Base-by-base conservation (phyloP, 1,284 basidiomycete genomes). In the Austropuccinia psidii region DNA sequence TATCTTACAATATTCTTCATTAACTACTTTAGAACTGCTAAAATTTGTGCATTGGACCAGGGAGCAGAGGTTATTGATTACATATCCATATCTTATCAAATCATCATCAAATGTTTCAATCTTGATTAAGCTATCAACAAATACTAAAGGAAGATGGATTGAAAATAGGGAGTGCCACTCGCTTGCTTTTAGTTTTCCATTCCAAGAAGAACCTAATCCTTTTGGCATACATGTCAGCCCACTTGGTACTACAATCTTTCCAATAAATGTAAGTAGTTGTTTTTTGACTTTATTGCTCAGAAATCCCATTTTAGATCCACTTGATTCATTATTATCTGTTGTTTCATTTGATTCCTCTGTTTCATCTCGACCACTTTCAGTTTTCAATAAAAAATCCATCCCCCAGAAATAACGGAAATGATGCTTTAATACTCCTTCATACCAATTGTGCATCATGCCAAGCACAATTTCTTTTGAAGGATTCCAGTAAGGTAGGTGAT, bases 1-100 rank as follows among this genome's bases (percentile, higher is more conserved):
- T 17, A 39, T 33, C 27, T 24, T 50, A 21, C 50, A 49, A 29
- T 66, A 24, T 33, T 76, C 33, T n/a, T 37, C 64, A 19, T 11
- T 64, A 21, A 75, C 43, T 33, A 66, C 39, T 11, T 45, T 67
- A 24, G 50, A 58, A 37, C 39, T 41, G 27, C 66, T 61, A 41
- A 60, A 37, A 13, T 74, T 70, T 33, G 75, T 76, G 57, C 73
- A 75, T 29, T 62, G 35, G 4, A 76, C 66, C 35, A 75, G 57
- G 37, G 58, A 49, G 49, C 74, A 75, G 29, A 73, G 54, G 33
- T 75, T 76, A 17, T 49, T 17, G n/a, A n/a, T n/a, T n/a, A n/a
- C n/a, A n/a, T n/a, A n/a, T n/a, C n/a, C n/a, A n/a, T n/a, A n/a
- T n/a, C n/a, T n/a, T n/a, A n/a, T n/a, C n/a, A n/a, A n/a, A n/a